Evolutionary conservation across 2,329 filamentous ascomycete genomes (phyloP).

Genomic region (Nannizziopsis arthrosporioides): DNA sequence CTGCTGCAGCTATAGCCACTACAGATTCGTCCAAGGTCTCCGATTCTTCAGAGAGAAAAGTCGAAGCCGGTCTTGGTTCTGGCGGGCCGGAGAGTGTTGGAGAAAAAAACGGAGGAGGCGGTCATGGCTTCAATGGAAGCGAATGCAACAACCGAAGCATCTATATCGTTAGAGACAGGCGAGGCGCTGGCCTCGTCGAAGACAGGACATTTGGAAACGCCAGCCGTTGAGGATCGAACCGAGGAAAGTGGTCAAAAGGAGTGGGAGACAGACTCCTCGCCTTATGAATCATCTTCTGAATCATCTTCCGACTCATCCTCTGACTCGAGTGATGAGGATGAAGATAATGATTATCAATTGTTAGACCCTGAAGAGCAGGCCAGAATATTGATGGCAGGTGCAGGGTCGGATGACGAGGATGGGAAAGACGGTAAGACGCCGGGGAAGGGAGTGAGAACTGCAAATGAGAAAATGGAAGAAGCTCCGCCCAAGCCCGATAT

Average conservation of each 20-base stretch:
- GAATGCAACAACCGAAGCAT: too few species aligned
- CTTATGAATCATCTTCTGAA: slow-evolving; percentile 53
- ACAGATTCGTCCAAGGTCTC: background rate
- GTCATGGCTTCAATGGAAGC: too few species aligned
- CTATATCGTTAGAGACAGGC: too few species aligned
- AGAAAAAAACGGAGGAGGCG: too few species aligned
- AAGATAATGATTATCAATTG: slow-evolving; percentile 52
- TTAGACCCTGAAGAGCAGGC: slow-evolving; percentile 73
- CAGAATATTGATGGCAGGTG: slow-evolving; percentile 69
- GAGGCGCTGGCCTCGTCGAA: background rate
- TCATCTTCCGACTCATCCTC: slow-evolving; percentile 45
- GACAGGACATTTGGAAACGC: background rate
- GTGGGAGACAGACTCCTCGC: slow-evolving; percentile 73
- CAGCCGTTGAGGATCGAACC: slow-evolving; percentile 7
- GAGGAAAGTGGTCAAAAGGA: slow-evolving; percentile 46
- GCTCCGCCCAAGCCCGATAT: slow-evolving; percentile 63
- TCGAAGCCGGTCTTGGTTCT: too few species aligned
- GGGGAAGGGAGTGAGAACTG: slow-evolving; percentile 54
- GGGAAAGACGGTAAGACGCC: slow-evolving; percentile 43
- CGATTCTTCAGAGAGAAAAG: background rate
- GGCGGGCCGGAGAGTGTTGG: too few species aligned
- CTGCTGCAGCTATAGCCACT: background rate
- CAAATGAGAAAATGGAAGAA: slow-evolving; percentile 62
- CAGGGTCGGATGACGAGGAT: slow-evolving; percentile 66
- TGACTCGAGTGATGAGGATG: slow-evolving; percentile 48